Evolutionary conservation across 192 early-diverging fungal genomes (phyloP).

Genomic region (Backusella circina): DNA sequence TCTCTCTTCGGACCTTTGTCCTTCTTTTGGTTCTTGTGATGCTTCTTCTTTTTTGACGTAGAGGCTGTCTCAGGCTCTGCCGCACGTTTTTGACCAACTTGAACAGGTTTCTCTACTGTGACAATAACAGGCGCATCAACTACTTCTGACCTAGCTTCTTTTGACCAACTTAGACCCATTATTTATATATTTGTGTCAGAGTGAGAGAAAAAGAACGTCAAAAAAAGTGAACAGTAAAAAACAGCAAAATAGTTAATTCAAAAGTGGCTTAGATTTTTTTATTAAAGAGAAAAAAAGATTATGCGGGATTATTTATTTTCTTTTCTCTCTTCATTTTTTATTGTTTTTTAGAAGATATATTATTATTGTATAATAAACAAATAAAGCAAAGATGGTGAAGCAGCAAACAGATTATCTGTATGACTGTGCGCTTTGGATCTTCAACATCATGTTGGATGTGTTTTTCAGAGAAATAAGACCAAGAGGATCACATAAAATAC

Average conservation of each 20-base stretch:
- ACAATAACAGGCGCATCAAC: neutral
- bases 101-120: neutral
- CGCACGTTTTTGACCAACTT: neutral
- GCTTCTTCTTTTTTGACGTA: neutral
- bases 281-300: neutral
- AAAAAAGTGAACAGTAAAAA: neutral
- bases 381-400: neutral
- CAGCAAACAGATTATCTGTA: constrained; percentile 37
- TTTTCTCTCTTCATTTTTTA: neutral
- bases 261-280: neutral
- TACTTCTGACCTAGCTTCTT: neutral
- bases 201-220: neutral
- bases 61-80: neutral
- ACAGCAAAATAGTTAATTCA: neutral
- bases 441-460: constrained; percentile 65
- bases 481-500: constrained; percentile 80
- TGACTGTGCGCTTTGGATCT: constrained; percentile 66
- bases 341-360: neutral
- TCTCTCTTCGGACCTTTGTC: neutral
- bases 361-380: neutral
- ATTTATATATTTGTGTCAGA: neutral
- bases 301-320: neutral
- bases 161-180: neutral
- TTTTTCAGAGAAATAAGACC: constrained; percentile 91
- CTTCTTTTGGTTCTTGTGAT: neutral